These are phyloP conservation scores for Sphagnum magellanicum DNA, from an alignment of 228 moss, liverwort and hornwort species.

Conservation along the genomic window DNA sequence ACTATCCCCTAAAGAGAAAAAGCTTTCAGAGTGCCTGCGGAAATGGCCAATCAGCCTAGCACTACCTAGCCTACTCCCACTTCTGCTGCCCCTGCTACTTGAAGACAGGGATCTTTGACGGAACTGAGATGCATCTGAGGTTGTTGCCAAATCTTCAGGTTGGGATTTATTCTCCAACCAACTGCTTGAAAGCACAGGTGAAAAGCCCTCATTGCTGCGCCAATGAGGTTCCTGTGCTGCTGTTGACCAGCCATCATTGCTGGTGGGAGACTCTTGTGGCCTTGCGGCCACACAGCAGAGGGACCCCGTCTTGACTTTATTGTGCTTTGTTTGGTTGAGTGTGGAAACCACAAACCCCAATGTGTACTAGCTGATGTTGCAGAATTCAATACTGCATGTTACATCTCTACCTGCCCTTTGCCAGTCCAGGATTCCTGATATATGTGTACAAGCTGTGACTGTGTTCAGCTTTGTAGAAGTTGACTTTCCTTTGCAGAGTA, in stretches of 20 bases:
- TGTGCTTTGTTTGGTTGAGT: too few relatives aligned
- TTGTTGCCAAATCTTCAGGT: slow-evolving; percentile 45
- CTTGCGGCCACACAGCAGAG: slow-evolving; percentile 90
- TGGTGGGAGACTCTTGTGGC: slow-evolving; percentile 59
- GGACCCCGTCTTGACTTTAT: slow-evolving; percentile 63
- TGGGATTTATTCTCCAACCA: slow-evolving; percentile 42
- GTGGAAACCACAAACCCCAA: too few relatives aligned
- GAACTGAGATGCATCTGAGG: slow-evolving; percentile 38
- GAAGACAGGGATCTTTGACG: slow-evolving; percentile 59
- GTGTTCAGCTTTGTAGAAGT: too few relatives aligned
- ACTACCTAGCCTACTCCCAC: slow-evolving; percentile 61
- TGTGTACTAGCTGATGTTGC: too few relatives aligned
- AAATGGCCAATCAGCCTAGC: slow-evolving; percentile 46
- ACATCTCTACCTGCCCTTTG: too few relatives aligned
- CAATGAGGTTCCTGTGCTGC: slow-evolving; percentile 53
- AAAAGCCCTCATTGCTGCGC: slow-evolving; percentile 51
- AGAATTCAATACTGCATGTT: too few relatives aligned
- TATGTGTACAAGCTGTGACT: too few relatives aligned
- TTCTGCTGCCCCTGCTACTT: slow-evolving; percentile 65
- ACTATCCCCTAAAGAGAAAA: slow-evolving; percentile 47
- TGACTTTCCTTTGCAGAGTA: too few relatives aligned
- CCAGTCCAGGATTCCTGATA: too few relatives aligned
- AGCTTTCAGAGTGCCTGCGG: slow-evolving; percentile 54
- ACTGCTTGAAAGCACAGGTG: slow-evolving; percentile 36
- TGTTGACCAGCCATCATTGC: slow-evolving; percentile 54